Base-by-base conservation (phyloP, 208 protist species). In the Zelonia costaricensis region DNA sequence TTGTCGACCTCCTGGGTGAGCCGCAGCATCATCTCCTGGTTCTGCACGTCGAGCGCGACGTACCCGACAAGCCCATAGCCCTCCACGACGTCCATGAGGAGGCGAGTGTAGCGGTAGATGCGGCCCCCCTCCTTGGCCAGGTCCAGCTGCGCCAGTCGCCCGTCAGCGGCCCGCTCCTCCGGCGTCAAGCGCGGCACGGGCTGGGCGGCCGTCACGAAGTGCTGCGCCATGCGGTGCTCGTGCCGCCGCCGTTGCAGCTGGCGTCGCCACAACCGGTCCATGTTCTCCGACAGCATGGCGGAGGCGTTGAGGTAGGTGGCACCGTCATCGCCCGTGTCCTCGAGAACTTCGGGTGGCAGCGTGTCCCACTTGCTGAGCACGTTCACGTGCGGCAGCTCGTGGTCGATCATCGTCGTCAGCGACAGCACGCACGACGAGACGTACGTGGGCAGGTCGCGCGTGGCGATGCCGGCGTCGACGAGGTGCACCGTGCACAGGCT, bases 361-460 rank as follows among this genome's bases (percentile, higher is more conserved):
- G 74, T 85, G 60, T 99, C 98, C 72, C 98, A 97, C 70, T 99
- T 99, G 35, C 94, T 98, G 18, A 99, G 80, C 35, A 99, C 82
- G 76, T 99, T 99, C 2, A 99, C 65, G 55, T 98, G 97, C n/a
- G 97, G 96, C 42, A 98, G 64, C 65, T 97, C 93, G 42, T 98
- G 81, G 44, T 98, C 84, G 36, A 99, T 70, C 98, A 99, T 99
- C 16, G 91, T 97, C 2, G 88, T 91, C 5, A 99, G 82, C 10
- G 91, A 94, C 46, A 99, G 62, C 45, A 99, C 59, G 30, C 98
- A 87, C 35, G 92, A 88, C 13, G 95, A 97, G n/a, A 99, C 94
- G 81, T 96, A 99, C 30, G 93, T 97, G 12, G 87, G 63, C n/a
- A 98, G 33, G 65, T 99, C 95, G 31, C 86, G 89, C 51, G 96